A percentile compares a stretch with the other conserved stretches of the same genome.
Evolutionary conservation across 2,329 filamentous ascomycete genomes (phyloP).

Genomic region (Fusarium decemcellulare): DNA sequence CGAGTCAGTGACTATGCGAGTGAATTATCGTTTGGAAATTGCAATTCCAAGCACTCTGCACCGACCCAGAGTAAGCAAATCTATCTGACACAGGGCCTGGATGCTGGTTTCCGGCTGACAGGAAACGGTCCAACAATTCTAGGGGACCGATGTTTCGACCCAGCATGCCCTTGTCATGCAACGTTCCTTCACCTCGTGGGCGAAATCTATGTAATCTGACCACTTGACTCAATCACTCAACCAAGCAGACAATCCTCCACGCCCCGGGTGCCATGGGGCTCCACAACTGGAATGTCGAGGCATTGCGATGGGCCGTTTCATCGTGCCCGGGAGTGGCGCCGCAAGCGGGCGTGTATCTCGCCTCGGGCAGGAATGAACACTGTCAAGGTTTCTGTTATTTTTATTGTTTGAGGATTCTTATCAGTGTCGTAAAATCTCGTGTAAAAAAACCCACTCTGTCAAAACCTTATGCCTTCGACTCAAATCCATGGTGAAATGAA

Average conservation of each 20-base stretch:
- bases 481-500: no score
- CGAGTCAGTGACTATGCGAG: no score
- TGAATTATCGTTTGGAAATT: not conserved
- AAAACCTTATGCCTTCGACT: no score
- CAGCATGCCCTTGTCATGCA: constrained; percentile 14
- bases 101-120: not conserved
- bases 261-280: no score
- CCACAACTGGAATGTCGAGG: constrained; percentile 22
- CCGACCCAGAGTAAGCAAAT: not conserved
- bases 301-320: constrained; percentile 29
- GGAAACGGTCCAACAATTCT: not conserved
- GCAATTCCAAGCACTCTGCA: no score
- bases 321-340: constrained; percentile 36
- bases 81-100: constrained; percentile 1
- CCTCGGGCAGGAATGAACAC: constrained; percentile 24
- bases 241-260: not conserved
- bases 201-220: not conserved
- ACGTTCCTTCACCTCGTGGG: not conserved
- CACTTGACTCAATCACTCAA: not conserved
- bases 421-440: no score
- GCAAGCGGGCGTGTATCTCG: constrained; percentile 18
- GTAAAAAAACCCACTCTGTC: no score
- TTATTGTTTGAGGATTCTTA: no score
- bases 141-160: not conserved
- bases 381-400: no score